These are phyloP conservation scores for Xylaria sp. DNA, from an alignment of 2,329 filamentous ascomycete genomes.

Conservation along the genomic window DNA sequence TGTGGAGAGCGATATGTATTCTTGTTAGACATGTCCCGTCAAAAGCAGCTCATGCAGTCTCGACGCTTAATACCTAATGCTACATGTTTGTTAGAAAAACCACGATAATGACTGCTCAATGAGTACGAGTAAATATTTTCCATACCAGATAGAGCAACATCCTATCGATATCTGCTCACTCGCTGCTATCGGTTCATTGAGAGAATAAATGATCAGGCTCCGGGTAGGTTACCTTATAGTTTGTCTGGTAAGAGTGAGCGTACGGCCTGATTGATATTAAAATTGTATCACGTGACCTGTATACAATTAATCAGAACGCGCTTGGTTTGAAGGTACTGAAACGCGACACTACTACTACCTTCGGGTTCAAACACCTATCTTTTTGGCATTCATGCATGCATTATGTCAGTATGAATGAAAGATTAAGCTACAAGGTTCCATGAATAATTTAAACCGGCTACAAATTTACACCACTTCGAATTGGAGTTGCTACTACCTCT, in stretches of 20 bases:
- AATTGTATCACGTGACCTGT: constrained; percentile 7
- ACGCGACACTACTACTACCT: constrained; percentile 2
- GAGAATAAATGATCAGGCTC: background rate
- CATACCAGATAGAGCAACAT: background rate
- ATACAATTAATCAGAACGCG: background rate
- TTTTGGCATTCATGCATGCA: no score
- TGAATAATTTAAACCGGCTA: background rate
- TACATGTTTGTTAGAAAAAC: background rate
- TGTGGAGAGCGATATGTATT: background rate
- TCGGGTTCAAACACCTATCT: no score
- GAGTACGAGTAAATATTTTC: background rate
- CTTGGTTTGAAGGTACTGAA: background rate
- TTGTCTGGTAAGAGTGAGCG: background rate
- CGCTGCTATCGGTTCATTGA: background rate
- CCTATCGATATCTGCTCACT: background rate
- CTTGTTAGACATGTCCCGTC: background rate
- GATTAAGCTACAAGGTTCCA: background rate
- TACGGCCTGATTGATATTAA: background rate
- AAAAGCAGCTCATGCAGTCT: background rate
- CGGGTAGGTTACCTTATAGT: background rate
- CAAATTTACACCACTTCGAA: background rate
- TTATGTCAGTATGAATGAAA: background rate
- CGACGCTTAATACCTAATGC: background rate
- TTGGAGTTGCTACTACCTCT: background rate
- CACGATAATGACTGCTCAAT: background rate